Base-by-base conservation (phyloP, 2,329 filamentous ascomycete species). In the Cladosporium cucumerinum region DNA sequence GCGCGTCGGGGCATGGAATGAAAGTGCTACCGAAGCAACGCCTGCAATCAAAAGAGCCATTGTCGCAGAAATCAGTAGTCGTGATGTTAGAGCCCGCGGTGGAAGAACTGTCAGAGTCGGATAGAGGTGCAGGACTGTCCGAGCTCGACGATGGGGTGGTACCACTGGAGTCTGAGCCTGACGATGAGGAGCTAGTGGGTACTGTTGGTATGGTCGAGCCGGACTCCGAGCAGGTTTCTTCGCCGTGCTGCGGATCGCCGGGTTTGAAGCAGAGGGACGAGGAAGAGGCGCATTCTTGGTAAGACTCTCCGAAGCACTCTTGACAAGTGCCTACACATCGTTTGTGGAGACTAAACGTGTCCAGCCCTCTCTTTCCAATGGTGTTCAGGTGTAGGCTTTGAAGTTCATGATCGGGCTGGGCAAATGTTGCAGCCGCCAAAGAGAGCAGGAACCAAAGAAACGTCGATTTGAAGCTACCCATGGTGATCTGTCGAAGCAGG, bases 241-340 rank as follows among this genome's bases (percentile, higher is more conserved):
- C 28, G 3, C 59, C 59, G 25, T 61, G 48, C 11, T 26, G 18
- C 10, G 46, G 5, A 23, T 61, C 59, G 23, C 59, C 59, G 3
- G 48, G 59, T n/a, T 52, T 61, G 48, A 28, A 61, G 48, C 59
- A 61, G 59, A 51, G 28, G 48, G 34, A 52, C 6, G 46, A 34
- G 3, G 28, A 36, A 25, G 26, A 32, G 1, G 59, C 30, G 14
- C 59, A 61, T 36, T 52, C n/a, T 16, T 25, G 46, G 23, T 43
- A 61, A 1, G 30, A 32, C 8, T 8, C 0, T 2, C 59, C 59
- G 21, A 61, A 61, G 18, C 59, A 61, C 16, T 48, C 34, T 6
- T 3, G 10, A 30, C 59, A 61, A 14, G 28, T 32, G 14, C 59
- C 59, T 5, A 30, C 10, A 32, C 59, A 61, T 23, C 59, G 59